phyloP scores from a whole-genome alignment of 306 rosid species.

The Rubus parviflorus region DNA sequence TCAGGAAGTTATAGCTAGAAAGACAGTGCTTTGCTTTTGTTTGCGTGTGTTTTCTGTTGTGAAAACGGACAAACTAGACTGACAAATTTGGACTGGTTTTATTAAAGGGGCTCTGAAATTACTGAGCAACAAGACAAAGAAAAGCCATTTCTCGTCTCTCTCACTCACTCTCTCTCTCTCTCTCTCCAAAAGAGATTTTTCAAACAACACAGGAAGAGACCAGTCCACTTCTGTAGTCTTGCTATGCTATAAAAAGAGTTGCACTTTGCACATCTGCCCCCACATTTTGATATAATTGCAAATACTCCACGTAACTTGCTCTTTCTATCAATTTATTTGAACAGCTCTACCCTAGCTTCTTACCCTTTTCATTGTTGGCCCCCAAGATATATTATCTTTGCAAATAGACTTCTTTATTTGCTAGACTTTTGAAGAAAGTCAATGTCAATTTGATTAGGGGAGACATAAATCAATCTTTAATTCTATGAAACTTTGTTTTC shows the following conservation, averaged over 20 bases:
- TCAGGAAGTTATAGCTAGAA: not conserved
- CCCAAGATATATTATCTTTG: not conserved
- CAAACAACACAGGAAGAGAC: not conserved
- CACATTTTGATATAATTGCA: slow-evolving; percentile 4
- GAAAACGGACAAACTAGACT: slow-evolving; percentile 16
- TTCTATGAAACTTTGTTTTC: not conserved
- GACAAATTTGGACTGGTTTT: slow-evolving; percentile 16
- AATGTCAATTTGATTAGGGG: not conserved
- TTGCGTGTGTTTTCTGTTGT: slow-evolving; percentile 21
- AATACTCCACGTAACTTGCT: not conserved
- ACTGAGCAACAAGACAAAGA: slow-evolving; percentile 31
- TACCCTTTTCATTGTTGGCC: not conserved
- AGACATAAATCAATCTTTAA: not conserved
- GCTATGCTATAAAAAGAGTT: slow-evolving; percentile 24
- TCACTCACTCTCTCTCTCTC: slow-evolving; percentile 23
- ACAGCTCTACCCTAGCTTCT: not conserved
- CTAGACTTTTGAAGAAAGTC: not conserved
- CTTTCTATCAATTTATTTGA: not conserved
- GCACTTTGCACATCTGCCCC: slow-evolving; percentile 23
- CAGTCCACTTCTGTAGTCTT: slow-evolving; percentile 25
- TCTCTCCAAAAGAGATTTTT: slow-evolving; percentile 23
- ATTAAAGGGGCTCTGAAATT: slow-evolving; percentile 16
- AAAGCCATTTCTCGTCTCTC: slow-evolving; percentile 19
- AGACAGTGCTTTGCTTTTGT: not conserved
- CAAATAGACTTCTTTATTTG: not conserved